phyloP scores from a whole-genome alignment of 1,284 basidiomycete genomes.

The Peniophora sp. region DNA sequence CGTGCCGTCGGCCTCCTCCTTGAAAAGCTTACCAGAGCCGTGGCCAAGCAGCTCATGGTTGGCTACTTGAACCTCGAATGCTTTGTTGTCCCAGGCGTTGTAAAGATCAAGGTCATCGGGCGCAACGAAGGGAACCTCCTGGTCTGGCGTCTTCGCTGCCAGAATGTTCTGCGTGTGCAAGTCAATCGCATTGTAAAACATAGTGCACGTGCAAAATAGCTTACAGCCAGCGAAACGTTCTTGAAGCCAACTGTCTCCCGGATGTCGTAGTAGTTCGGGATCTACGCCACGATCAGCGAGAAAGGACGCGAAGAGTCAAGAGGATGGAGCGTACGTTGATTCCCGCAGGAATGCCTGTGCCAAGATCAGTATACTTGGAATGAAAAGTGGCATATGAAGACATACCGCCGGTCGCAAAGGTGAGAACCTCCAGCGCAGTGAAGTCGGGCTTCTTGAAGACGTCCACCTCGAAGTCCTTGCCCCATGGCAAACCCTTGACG shows the following conservation, averaged over 20 bases:
- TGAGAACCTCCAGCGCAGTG: conserved; percentile 71
- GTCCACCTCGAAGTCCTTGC: conserved; percentile 74
- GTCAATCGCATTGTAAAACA: too few species aligned
- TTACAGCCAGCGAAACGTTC: conserved; percentile 68
- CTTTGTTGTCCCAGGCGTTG: conserved; percentile 66
- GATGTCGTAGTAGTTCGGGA: conserved; percentile 71
- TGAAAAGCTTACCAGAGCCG: conserved; percentile 74
- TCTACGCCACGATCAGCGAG: not conserved
- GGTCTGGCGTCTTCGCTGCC: conserved; percentile 77
- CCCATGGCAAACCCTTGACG: conserved; percentile 80
- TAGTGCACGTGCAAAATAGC: too few species aligned
- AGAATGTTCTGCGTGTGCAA: conserved; percentile 54
- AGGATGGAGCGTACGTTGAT: conserved; percentile 54
- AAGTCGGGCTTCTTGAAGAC: conserved; percentile 82
- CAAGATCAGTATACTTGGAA: not conserved
- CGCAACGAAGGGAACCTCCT: conserved; percentile 74
- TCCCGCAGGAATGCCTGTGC: conserved; percentile 69
- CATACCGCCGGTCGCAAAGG: conserved; percentile 74
- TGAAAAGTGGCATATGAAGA: conserved; percentile 2
- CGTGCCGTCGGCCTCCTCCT: conserved; percentile 65
- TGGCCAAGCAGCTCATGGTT: conserved; percentile 81
- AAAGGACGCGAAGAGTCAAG: not conserved
- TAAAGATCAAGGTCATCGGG: conserved; percentile 64
- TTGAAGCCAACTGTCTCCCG: conserved; percentile 78
- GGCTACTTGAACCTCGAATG: conserved; percentile 81